Evolutionary conservation across 1,139 yeast species (phyloP), one percentile per base, ranked within the genome.

Genomic region (Scheffersomyces lignicola): DNA sequence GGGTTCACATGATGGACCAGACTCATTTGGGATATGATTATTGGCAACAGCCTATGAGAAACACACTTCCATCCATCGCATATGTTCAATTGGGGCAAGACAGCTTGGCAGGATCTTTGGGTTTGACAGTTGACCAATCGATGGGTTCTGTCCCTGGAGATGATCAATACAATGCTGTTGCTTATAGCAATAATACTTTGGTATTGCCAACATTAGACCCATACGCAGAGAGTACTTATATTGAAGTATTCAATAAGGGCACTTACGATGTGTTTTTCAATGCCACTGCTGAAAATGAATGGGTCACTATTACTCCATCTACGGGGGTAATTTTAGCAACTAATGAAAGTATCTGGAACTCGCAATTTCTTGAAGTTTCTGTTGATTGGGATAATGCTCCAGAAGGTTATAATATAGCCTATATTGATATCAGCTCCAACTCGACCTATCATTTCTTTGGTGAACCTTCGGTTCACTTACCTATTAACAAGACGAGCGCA

Each of bases 41-140:
- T 31, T 47, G 51, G 51, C 51, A 47, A 37, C 42, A 45, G n/a
- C 51, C 51, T 11, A 36, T 44, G 40, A 36, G 47, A 29, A 42
- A 47, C 30, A 29, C 39, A 7, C 37, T 43, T 40, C 51, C 51
- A 11, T 36, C 35, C 8, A 39, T 47, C 16, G 31, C 48, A 5
- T 40, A 36, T 28, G 16, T 43, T 17, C 32, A 43, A 20, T 24
- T 34, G 8, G 43, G 33, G 4, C 35, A 32, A 6, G 36, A 41
- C 13, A 18, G 39, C 2, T 33, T 47, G 27, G 33, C 41, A 31
- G 51, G 51, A 7, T 25, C 43, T 7, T 35, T 45, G 29, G 51
- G 39, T 12, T 27, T 47, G n/a, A 31, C 47, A 4, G 41, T 45
- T 23, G 49, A 47, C 14, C 45, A 41, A 32, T 43, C 51, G 4